Evolutionary conservation across 2,329 filamentous ascomycete genomes (phyloP).

Genomic region (Stachybotrys chartarum): DNA sequence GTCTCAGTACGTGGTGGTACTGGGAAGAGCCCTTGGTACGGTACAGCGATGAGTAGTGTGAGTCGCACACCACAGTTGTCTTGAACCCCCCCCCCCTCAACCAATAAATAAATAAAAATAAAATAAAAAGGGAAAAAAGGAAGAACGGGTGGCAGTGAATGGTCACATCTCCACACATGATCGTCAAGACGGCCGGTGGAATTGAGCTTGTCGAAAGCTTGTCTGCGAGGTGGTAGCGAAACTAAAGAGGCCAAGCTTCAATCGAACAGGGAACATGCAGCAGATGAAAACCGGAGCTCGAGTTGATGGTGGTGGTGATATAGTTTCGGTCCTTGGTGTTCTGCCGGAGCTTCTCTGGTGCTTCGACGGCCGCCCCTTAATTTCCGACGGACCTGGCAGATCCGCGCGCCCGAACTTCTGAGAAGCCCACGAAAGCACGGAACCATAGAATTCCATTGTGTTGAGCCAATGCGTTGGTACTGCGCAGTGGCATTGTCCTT

Average conservation of each 20-base stretch:
- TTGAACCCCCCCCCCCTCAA: no score
- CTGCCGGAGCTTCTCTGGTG: background rate
- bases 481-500: no score
- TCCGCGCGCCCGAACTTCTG: background rate
- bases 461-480: no score
- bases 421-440: background rate
- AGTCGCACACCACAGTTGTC: no score
- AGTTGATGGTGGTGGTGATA: no score
- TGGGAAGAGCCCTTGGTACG: background rate
- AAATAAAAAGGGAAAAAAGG: background rate
- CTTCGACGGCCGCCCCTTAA: background rate
- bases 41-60: background rate
- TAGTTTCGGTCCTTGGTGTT: background rate
- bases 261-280: no score
- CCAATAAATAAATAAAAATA: background rate
- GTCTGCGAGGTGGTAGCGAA: background rate
- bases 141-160: background rate
- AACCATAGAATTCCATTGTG: background rate
- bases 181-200: background rate
- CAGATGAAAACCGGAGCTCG: no score
- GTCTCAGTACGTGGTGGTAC: no score
- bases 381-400: background rate
- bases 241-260: background rate
- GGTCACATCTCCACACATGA: background rate
- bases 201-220: background rate